These are phyloP conservation scores for Colletotrichum limetticola DNA, from an alignment of 2,329 filamentous ascomycete species.

Conservation along the genomic window DNA sequence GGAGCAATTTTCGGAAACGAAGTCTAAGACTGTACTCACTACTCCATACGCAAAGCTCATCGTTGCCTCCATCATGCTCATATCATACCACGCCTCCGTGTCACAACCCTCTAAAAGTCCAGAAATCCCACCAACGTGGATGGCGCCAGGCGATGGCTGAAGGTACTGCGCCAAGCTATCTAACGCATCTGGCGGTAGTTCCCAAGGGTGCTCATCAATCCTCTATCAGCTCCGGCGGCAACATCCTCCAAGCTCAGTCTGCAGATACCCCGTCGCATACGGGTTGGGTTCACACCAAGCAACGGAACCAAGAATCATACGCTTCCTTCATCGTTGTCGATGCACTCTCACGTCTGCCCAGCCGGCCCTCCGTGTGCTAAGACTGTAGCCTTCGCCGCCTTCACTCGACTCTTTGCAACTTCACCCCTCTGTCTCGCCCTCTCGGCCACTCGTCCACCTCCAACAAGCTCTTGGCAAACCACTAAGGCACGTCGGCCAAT, in stretches of 20 bases:
- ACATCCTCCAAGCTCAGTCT: not conserved
- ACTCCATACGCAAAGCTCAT: not conserved
- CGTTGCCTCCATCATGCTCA: not conserved
- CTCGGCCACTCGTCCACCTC: conserved; percentile 25
- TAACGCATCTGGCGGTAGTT: conserved; percentile 17
- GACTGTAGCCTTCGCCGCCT: not conserved
- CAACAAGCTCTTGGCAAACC: conserved; percentile 28
- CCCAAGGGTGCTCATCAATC: conserved; percentile 6
- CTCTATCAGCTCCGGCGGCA: not conserved
- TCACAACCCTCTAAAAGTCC: conserved; percentile 7
- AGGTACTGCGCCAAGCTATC: conserved; percentile 25
- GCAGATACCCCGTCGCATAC: not conserved
- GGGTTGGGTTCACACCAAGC: conserved; percentile 6
- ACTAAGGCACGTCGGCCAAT: conserved; percentile 16
- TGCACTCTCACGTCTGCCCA: conserved; percentile 33
- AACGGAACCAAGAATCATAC: not conserved
- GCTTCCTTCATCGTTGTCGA: conserved; percentile 4
- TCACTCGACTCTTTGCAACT: conserved; percentile 19
- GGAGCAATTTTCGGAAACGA: not conserved
- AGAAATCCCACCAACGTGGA: conserved; percentile 24
- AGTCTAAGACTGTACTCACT: not conserved
- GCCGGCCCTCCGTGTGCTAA: conserved; percentile 25
- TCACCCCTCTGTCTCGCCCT: conserved; percentile 18
- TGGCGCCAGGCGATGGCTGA: conserved; percentile 6
- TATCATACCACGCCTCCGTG: conserved; percentile 25